phyloP scores from a whole-genome alignment of 2,329 filamentous ascomycete genomes.

The Trichoderma brevicompactum region DNA sequence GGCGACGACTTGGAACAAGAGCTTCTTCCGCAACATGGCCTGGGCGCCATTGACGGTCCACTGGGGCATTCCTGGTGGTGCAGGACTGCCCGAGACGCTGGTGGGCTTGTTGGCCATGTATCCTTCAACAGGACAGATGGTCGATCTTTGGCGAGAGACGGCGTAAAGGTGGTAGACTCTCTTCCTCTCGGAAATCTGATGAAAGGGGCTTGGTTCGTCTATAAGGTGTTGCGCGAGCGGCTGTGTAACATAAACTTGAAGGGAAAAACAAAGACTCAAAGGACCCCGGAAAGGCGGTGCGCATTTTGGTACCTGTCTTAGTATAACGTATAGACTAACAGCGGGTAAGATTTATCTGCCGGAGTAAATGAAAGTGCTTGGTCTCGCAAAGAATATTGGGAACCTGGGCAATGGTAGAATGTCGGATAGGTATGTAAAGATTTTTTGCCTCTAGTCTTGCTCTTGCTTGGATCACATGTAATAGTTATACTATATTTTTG shows the following conservation, averaged over 20 bases:
- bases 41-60: constrained; percentile 85
- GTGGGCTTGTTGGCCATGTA: constrained; percentile 51
- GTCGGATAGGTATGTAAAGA: constrained; percentile 7
- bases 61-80: constrained; percentile 74
- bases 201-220: not conserved
- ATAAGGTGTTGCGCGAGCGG: constrained; percentile 5
- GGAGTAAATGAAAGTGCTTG: not conserved
- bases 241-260: constrained; percentile 1
- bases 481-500: not conserved
- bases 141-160: constrained; percentile 50
- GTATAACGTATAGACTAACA: constrained; percentile 1
- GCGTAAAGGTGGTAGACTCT: constrained; percentile 32
- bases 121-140: constrained; percentile 51
- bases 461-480: not conserved
- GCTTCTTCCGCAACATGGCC: constrained; percentile 69
- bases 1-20: constrained; percentile 62
- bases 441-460: not conserved
- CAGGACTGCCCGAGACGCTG: constrained; percentile 51
- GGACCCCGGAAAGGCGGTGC: not conserved
- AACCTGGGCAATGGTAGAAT: constrained; percentile 5
- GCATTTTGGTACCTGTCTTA: not conserved
- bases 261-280: not conserved
- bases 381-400: not conserved
- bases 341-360: not conserved
- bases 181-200: not conserved